phyloP scores from a whole-genome alignment of 1,139 yeast genomes.

The Scheffersomyces parashehatae region DNA sequence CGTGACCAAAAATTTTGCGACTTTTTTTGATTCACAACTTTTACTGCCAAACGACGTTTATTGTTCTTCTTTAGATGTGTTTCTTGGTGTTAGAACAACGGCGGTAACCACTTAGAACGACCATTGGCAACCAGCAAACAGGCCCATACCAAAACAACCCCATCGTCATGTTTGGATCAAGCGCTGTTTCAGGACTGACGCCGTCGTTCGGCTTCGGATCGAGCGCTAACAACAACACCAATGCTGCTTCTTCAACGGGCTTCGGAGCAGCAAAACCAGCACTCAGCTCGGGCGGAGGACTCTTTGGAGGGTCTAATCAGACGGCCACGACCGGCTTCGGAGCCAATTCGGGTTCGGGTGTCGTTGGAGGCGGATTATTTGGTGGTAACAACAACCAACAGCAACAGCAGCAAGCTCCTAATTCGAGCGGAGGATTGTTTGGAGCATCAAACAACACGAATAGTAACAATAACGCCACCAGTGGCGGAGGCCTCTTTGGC shows the following conservation, averaged over 20 bases:
- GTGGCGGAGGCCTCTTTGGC: slow-evolving; percentile 14
- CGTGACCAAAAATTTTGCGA: too few relatives aligned
- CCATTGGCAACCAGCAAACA: too few relatives aligned
- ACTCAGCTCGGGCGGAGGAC: background rate
- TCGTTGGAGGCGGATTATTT: slow-evolving; percentile 12
- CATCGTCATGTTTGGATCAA: too few relatives aligned
- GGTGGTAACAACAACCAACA: slow-evolving; percentile 9
- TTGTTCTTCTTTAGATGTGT: too few relatives aligned
- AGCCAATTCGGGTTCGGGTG: background rate
- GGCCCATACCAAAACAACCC: too few relatives aligned
- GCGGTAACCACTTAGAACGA: too few relatives aligned
- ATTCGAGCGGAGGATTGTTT: slow-evolving; percentile 8
- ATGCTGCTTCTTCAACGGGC: background rate
- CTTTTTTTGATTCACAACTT: too few relatives aligned
- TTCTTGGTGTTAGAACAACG: too few relatives aligned
- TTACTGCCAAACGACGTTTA: too few relatives aligned
- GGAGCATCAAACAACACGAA: slow-evolving; percentile 1
- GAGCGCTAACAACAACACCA: too few relatives aligned
- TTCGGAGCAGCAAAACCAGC: background rate
- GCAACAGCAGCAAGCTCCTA: slow-evolving; percentile 1
- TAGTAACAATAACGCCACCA: slow-evolving; percentile 3
- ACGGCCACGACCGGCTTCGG: background rate
- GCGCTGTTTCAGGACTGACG: too few relatives aligned
- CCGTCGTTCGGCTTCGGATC: too few relatives aligned
- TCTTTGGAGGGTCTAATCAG: background rate